phyloP scores from a whole-genome alignment of 1,284 basidiomycete genomes.

The Leccinum angustisporum region DNA sequence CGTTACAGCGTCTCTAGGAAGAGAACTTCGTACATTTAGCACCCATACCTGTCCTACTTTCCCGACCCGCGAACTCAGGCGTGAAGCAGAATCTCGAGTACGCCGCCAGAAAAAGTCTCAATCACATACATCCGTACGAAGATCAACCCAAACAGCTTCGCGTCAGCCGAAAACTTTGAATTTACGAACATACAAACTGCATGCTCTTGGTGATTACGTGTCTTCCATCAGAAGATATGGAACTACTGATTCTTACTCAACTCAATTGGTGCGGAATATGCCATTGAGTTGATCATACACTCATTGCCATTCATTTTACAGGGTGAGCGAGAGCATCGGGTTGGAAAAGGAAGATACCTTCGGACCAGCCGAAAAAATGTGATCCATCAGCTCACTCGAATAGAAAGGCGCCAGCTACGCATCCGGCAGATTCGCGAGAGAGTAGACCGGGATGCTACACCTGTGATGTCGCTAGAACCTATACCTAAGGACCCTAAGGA shows the following conservation, averaged over 20 bases:
- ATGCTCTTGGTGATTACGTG: neutral
- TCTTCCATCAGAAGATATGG: neutral
- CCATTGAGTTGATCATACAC: neutral
- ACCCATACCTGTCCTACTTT: neutral
- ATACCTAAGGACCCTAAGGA: neutral
- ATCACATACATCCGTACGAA: neutral
- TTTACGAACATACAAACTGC: neutral
- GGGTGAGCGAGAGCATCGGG: neutral
- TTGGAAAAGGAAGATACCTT: neutral
- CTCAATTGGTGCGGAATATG: neutral
- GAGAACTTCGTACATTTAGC: neutral
- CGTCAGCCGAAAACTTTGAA: neutral
- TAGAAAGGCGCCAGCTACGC: neutral
- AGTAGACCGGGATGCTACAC: neutral
- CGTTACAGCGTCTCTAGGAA: neutral
- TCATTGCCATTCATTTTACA: neutral
- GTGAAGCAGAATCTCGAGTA: neutral
- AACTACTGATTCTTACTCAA: neutral
- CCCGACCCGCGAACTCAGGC: neutral
- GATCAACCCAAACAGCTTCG: neutral
- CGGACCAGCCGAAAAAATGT: neutral
- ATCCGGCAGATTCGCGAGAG: neutral
- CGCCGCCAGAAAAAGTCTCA: neutral
- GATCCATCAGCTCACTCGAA: neutral
- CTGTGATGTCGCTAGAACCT: neutral